Evolutionary conservation across 2,329 filamentous ascomycete species (phyloP), one percentile per base, ranked within the genome.

Genomic region (Cladosporium velox): DNA sequence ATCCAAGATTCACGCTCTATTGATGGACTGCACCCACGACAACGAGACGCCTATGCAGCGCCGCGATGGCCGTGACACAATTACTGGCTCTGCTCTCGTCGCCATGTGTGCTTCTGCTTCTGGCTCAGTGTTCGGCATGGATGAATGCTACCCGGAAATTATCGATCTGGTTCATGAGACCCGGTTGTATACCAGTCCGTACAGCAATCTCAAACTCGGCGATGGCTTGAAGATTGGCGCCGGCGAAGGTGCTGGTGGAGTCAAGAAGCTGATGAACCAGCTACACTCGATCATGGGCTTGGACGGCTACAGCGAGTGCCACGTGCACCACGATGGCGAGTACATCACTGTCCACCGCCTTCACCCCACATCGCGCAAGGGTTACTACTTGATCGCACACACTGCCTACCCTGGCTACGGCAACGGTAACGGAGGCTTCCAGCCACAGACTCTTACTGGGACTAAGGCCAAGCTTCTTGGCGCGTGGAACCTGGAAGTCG

Each of bases 21-120:
- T 99, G 79, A 98, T 98, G 93, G 96, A 99, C 77, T 99, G 96
- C 79, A 99, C 96, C 0, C 95, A 99, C 77, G 95, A 99, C 80
- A 99, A 99, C 73, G 94, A 99, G 80, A 91, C 92, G 2, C 95
- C 95, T 0, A 92, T 94, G 0, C 94, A 99, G 79, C 97, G 97
- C 79, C 87, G 96, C 49, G 93, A 97, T 77, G 93, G 93, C 61
- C 88, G 93, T 67, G 96, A 99, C 76, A 98, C 95, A 0, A 84
- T 99, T 11, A 91, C 96, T 8, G 98, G 96, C 74, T 93, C 94
- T 59, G 95, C 95, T 5, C 84, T 99, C 4, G 94, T 98, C 44
- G 91, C 90, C 75, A 97, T 99, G 93, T 99, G 96, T 78, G 89
- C 93, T 28, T 97, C 92, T 72, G 92, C 94, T 1, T 93, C 91